Evolutionary conservation across 2,329 filamentous ascomycete species (phyloP).

Genomic region (Aspergillus bombycis): DNA sequence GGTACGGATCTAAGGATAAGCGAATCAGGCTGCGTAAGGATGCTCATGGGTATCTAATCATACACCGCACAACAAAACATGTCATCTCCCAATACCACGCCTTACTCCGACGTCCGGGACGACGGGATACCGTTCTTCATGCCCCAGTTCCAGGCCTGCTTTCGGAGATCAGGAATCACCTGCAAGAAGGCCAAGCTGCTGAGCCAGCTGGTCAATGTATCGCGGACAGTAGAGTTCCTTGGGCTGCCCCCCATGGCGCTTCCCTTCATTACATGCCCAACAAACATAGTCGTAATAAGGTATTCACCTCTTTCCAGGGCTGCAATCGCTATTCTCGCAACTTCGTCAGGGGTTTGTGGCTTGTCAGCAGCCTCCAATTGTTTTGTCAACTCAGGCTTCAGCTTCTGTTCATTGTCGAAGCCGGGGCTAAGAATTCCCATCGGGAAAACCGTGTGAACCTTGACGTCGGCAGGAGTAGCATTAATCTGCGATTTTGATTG

Average conservation of each 20-base stretch:
- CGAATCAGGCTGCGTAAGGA: slow-evolving; percentile 12
- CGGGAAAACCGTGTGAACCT: slow-evolving; percentile 80
- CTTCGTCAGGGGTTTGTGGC: slow-evolving; percentile 74
- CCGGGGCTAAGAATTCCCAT: slow-evolving; percentile 81
- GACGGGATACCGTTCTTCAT: slow-evolving; percentile 55
- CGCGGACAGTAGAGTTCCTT: slow-evolving; percentile 56
- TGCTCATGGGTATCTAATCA: slow-evolving; percentile 34
- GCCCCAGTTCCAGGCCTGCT: slow-evolving; percentile 61
- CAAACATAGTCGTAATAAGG: slow-evolving; percentile 72
- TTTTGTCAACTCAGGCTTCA: slow-evolving; percentile 79
- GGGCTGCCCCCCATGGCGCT: slow-evolving; percentile 55
- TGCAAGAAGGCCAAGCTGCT: slow-evolving; percentile 59
- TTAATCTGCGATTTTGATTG: slow-evolving; percentile 39
- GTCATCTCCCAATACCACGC: slow-evolving; percentile 6
- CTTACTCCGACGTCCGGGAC: slow-evolving; percentile 10
- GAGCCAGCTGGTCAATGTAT: slow-evolving; percentile 59
- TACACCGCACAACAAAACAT: slow-evolving; percentile 25
- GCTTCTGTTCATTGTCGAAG: slow-evolving; percentile 71
- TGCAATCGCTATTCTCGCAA: slow-evolving; percentile 69
- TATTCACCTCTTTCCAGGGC: slow-evolving; percentile 82
- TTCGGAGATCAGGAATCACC: slow-evolving; percentile 60
- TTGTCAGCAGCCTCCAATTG: slow-evolving; percentile 82
- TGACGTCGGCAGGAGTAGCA: slow-evolving; percentile 66
- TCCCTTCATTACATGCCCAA: slow-evolving; percentile 74
- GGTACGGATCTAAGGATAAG: slow-evolving; percentile 13